Evolutionary conservation across 345 rosid species (phyloP).

Genomic region (Geranium brycei): DNA sequence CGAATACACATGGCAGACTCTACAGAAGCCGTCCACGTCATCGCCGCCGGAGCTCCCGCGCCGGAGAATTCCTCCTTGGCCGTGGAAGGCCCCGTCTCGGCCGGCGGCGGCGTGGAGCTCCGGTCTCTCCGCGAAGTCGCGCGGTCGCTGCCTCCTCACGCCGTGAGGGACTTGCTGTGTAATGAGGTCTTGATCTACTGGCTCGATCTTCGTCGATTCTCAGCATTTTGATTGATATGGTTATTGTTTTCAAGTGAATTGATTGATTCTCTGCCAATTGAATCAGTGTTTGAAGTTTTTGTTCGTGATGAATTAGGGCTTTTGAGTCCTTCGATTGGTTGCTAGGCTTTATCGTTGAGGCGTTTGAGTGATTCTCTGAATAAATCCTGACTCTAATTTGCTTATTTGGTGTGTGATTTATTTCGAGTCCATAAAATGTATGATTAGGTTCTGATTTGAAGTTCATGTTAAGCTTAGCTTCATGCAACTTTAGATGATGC

Average conservation of each 20-base stretch:
- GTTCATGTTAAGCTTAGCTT: background rate
- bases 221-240: background rate
- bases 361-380: no score
- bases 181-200: slow-evolving; percentile 28
- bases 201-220: slow-evolving; percentile 1
- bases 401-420: background rate
- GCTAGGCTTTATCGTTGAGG: background rate
- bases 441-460: background rate
- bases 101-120: slow-evolving; percentile 14
- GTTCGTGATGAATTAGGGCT: background rate
- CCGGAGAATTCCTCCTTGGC: slow-evolving; percentile 1
- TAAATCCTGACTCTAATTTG: no score
- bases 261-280: background rate
- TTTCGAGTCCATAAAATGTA: background rate
- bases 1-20: slow-evolving; percentile 27
- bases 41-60: slow-evolving; percentile 4
- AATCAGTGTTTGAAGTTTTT: background rate
- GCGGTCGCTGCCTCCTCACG: slow-evolving; percentile 39
- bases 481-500: no score
- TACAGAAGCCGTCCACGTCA: slow-evolving; percentile 5
- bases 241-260: no score
- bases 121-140: slow-evolving; percentile 30
- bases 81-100: background rate
- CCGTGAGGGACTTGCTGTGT: slow-evolving; percentile 49
- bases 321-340: background rate